Evolutionary conservation across 2,329 filamentous ascomycete species (phyloP), one percentile per base, ranked within the genome.

Genomic region (Microdochium bolleyi): DNA sequence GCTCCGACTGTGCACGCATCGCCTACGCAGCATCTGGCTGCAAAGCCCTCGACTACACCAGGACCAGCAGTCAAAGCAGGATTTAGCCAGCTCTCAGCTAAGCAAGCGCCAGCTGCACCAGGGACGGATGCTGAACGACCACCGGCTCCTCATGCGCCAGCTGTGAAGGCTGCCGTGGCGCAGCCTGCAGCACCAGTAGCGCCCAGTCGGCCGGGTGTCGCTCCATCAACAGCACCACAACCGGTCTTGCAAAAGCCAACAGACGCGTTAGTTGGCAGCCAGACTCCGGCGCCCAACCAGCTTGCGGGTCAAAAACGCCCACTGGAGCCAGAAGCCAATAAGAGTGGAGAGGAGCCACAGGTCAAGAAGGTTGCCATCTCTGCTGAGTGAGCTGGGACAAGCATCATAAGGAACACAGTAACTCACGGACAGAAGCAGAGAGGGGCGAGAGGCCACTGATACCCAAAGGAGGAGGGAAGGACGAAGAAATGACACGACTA

Each of bases 281-380:
- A n/a, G n/a, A n/a, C 41, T 22, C 41, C 16, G 19, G 41, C 3
- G 19, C 5, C 19, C 19, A 21, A 11, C 49, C 55, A n/a, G 49
- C 52, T 19, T 48, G 52, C 8, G 22, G 51, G 22, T 38, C 52
- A 13, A n/a, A 51, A 25, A 19, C 38, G 32, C 14, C 50, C 56
- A 21, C 38, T 60, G 19, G 58, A 57, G 30, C 57, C 58, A 30
- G 58, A 57, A 25, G 61, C 60, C 22, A 55, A 51, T 48, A 48
- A 51, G 13, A 58, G 53, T 49, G 53, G 56, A 11, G 62, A 65
- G 48, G 60, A 64, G 49, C 63, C 60, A 13, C 62, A 64, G 53
- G 49, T 60, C 2, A 64, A 65, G 56, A 60, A 60, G 53, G 52
- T 57, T 4, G 57, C 58, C 4, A 51, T 64, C 24, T 58, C 59